Conservation (phyloP, 495 filamentous ascomycete genomes). For the Halenospora varia region DNA sequence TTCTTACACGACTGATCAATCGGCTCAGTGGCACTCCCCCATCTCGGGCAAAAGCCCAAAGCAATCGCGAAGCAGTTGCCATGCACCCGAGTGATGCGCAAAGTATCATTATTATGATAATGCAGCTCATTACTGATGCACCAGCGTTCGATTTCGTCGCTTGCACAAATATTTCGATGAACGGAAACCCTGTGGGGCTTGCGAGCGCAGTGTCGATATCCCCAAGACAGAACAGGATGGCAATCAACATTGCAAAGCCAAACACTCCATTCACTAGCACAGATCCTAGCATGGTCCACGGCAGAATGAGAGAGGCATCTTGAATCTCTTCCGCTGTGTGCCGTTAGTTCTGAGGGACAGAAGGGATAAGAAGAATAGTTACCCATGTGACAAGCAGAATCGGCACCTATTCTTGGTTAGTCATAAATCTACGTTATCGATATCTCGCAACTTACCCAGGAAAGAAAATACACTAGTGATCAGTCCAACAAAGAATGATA, state of each 20-base stretch:
- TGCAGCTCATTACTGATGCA: slow-evolving; percentile 23
- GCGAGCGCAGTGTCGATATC: slow-evolving; percentile 32
- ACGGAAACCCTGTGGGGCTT: slow-evolving; percentile 39
- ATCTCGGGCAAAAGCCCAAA: neutral
- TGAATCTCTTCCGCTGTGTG: slow-evolving; percentile 46
- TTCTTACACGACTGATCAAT: neutral
- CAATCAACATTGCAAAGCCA: slow-evolving; percentile 40
- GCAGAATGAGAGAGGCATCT: slow-evolving; percentile 29
- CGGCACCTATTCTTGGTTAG: too few species aligned
- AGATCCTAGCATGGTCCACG: neutral
- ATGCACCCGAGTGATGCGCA: neutral
- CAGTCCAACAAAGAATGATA: slow-evolving; percentile 28
- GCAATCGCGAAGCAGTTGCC: neutral
- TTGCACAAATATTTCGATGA: slow-evolving; percentile 41
- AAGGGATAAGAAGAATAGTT: too few species aligned
- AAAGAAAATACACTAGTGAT: neutral
- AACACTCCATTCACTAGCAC: slow-evolving; percentile 36
- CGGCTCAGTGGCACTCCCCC: neutral
- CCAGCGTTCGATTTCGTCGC: slow-evolving; percentile 27
- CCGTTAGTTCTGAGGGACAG: too few species aligned
- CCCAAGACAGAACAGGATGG: slow-evolving; percentile 41
- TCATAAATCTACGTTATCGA: too few species aligned
- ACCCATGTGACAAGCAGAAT: slow-evolving; percentile 38
- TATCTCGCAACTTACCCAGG: too few species aligned
- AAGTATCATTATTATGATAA: neutral